Percentiles rank a stretch among this genome's conserved stretches.
phyloP scores from a whole-genome alignment of 2,329 filamentous ascomycete species.

The Phialophora chinensis region DNA sequence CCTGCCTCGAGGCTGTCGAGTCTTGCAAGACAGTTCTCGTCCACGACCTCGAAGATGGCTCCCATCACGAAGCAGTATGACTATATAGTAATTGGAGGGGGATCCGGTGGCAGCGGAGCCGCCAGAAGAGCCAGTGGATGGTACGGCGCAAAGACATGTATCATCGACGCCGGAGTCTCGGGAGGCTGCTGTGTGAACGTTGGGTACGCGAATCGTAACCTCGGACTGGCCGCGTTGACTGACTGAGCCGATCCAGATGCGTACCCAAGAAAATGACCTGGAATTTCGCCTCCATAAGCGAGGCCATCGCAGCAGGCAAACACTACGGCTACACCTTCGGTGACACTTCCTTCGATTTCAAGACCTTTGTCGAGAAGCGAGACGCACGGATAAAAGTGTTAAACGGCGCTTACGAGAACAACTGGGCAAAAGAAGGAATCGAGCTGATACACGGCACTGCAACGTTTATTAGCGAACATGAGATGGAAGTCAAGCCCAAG shows the following conservation, averaged over 20 bases:
- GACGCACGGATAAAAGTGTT: constrained; percentile 54
- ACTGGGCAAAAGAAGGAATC: constrained; percentile 58
- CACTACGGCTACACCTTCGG: constrained; percentile 57
- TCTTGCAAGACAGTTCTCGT: constrained; percentile 51
- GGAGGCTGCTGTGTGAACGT: constrained; percentile 62
- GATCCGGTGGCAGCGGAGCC: constrained; percentile 59
- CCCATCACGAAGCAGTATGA: constrained; percentile 58
- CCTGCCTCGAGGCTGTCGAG: constrained; percentile 46
- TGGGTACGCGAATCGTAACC: constrained; percentile 46
- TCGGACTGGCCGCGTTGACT: neutral
- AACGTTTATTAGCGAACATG: constrained; percentile 52
- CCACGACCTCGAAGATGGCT: constrained; percentile 49
- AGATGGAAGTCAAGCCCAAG: constrained; percentile 51
- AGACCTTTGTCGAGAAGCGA: constrained; percentile 55
- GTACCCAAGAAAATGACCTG: constrained; percentile 61
- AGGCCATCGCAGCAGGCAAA: constrained; percentile 53
- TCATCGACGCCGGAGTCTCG: constrained; percentile 56
- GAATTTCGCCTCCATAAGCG: constrained; percentile 58
- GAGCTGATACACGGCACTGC: constrained; percentile 58
- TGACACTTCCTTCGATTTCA: constrained; percentile 52
- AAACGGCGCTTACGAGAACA: constrained; percentile 57
- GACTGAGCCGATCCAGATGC: constrained; percentile 46
- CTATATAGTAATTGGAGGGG: constrained; percentile 62
- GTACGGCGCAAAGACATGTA: constrained; percentile 58
- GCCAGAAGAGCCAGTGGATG: constrained; percentile 58